Conservation (phyloP, 2,329 filamentous ascomycete genomes). For the Capronia americana region DNA sequence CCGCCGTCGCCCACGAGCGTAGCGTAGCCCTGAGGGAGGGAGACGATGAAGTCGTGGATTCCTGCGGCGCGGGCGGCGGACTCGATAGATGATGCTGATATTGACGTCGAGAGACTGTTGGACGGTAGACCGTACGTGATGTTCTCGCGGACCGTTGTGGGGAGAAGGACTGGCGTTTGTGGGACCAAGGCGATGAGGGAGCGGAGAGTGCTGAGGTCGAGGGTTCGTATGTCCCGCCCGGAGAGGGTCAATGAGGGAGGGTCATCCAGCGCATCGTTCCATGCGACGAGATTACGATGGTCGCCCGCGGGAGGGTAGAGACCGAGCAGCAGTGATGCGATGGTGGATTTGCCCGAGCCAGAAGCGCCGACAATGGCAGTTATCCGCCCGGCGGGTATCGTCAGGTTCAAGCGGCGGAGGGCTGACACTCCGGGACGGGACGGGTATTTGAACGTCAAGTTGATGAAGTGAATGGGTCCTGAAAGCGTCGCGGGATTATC, state of each 20-base stretch:
- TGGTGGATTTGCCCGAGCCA: conserved; percentile 89
- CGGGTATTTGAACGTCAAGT: conserved; percentile 76
- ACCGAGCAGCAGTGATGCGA: conserved; percentile 75
- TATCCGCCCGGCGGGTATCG: conserved; percentile 67
- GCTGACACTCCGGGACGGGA: conserved; percentile 59
- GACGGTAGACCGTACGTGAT: conserved; percentile 77
- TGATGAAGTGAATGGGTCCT: conserved; percentile 64
- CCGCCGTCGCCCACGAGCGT: conserved; percentile 76
- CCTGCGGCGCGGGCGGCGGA: conserved; percentile 63
- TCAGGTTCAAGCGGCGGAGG: conserved; percentile 70
- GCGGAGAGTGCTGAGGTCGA: conserved; percentile 68
- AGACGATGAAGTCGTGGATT: conserved; percentile 77
- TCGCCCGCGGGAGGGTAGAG: conserved; percentile 62
- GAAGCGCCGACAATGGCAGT: conserved; percentile 83
- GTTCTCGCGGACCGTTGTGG: conserved; percentile 51
- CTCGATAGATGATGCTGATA: conserved; percentile 49
- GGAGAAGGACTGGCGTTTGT: conserved; percentile 69
- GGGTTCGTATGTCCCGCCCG: conserved; percentile 60
- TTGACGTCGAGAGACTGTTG: conserved; percentile 58
- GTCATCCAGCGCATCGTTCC: conserved; percentile 1
- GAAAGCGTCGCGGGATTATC: conserved; percentile 41
- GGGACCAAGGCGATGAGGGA: conserved; percentile 66
- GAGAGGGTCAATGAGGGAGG: conserved; percentile 61
- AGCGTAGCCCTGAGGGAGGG: conserved; percentile 72
- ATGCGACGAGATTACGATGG: conserved; percentile 12